Evolutionary conservation across 768 basidiomycete species (phyloP).

Genomic region (Boletus huronensis): DNA sequence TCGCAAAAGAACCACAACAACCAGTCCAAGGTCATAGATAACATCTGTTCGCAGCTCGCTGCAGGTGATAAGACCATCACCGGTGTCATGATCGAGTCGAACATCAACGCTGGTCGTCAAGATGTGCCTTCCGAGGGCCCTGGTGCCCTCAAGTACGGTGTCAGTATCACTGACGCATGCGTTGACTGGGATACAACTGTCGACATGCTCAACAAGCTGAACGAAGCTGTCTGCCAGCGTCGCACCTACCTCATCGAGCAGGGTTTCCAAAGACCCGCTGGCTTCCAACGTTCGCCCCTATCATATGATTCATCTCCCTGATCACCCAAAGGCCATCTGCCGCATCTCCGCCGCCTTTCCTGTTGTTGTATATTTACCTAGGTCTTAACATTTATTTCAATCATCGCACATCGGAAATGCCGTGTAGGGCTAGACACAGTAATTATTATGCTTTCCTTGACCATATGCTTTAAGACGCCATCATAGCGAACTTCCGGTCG

Average conservation of each 20-base stretch:
- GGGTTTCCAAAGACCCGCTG: conserved; percentile 26
- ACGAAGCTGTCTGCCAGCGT: conserved; percentile 39
- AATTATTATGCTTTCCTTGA: not conserved
- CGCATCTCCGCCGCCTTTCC: not conserved
- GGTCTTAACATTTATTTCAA: conserved; percentile 4
- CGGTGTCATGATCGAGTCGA: conserved; percentile 96
- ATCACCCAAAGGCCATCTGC: not conserved
- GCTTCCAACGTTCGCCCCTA: conserved; percentile 20
- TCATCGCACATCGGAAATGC: not conserved
- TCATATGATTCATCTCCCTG: conserved; percentile 14
- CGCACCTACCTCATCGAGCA: conserved; percentile 25
- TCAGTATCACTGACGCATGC: conserved; percentile 91
- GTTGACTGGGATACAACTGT: conserved; percentile 83
- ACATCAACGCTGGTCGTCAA: conserved; percentile 89
- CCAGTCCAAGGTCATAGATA: conserved; percentile 76
- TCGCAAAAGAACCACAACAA: conserved; percentile 93
- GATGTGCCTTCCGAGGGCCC: conserved; percentile 79
- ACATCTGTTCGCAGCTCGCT: conserved; percentile 70
- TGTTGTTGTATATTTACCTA: conserved; percentile 8
- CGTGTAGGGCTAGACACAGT: not conserved
- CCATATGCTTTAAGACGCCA: not conserved
- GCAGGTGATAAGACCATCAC: conserved; percentile 71
- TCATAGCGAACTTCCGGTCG: not conserved
- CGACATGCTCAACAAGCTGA: conserved; percentile 67
- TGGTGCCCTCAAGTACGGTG: conserved; percentile 65